Evolutionary conservation across 2,329 filamentous ascomycete species (phyloP), one percentile per base, ranked within the genome.

Genomic region (Salinomyces thailandicus): DNA sequence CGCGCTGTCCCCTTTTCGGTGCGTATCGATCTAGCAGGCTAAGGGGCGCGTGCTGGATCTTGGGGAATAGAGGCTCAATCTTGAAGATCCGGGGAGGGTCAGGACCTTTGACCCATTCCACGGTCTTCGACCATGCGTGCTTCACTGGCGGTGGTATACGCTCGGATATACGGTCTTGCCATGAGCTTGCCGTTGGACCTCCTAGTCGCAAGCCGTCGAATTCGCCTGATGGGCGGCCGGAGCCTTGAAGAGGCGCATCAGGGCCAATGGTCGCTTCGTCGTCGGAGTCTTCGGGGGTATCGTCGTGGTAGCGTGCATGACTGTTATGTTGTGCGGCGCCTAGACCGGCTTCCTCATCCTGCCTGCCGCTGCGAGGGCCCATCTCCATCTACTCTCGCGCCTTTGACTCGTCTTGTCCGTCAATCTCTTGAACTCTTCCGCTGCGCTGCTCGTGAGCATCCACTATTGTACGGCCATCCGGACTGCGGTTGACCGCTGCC

Each of bases 31-130:
- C 72, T 39, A 85, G 54, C 28, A 85, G 59, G 30, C 62, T 60
- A 41, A 83, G 63, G 1, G 83, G 84, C 19, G 73, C 73, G 43
- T 75, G 69, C 55, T 91, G 84, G 9, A 85, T 57, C 9, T 53
- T 53, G 2, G 82, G 80, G 35, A 86, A 73, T 37, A 83, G 53
- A 0, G 67, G 66, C 1, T 46, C 57, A 30, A 71, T 71, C 36
- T 55, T 63, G 59, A 63, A 71, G 22, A 61, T 62, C 18, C 67
- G 55, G 12, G 67, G 62, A 6, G 67, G 67, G 37, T 67, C 53
- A 1, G 68, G 68, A 0, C 68, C 68, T 44, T 65, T 62, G 9
- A 64, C 58, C 68, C 68, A 71, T 48, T 18, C 68, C 38, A 54
- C 57, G 4, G 57, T 55, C 4, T 48, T 52, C 15, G 36, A 44